Conservation (phyloP, 805 yeast species). For the Candida coquimbonensis region DNA sequence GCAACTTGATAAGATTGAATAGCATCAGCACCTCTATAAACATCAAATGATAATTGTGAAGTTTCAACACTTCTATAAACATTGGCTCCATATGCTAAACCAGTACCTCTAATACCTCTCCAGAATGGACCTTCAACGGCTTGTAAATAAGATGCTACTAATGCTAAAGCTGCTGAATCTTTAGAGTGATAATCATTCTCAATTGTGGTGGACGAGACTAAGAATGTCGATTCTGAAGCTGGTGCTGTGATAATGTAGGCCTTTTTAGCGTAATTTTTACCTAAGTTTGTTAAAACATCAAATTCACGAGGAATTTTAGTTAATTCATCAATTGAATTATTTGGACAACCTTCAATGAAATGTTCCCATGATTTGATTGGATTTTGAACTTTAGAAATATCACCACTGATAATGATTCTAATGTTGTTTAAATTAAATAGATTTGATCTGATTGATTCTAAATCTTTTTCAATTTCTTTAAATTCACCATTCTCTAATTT, state of each 20-base stretch:
- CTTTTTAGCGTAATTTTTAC: constrained; percentile 40
- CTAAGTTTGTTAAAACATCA: constrained; percentile 48
- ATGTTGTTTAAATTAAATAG: constrained; percentile 53
- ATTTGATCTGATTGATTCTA: constrained; percentile 43
- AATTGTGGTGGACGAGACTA: constrained; percentile 51
- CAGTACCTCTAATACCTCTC: constrained; percentile 93
- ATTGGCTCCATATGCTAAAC: constrained; percentile 85
- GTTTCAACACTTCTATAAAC: constrained; percentile 53
- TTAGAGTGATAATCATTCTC: constrained; percentile 47
- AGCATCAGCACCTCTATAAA: constrained; percentile 83
- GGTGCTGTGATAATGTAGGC: constrained; percentile 70
- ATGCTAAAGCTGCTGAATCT: constrained; percentile 63
- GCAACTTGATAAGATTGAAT: constrained; percentile 55
- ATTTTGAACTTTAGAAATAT: constrained; percentile 38
- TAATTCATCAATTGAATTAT: constrained; percentile 4
- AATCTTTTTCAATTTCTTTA: constrained; percentile 36
- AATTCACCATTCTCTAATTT: constrained; percentile 51
- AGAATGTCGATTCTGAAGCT: constrained; percentile 75
- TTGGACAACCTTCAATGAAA: constrained; percentile 21
- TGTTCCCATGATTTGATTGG: constrained; percentile 58
- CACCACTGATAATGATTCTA: constrained; percentile 68
- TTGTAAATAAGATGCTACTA: constrained; percentile 70
- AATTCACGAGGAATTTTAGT: constrained; percentile 46
- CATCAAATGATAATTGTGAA: constrained; percentile 57
- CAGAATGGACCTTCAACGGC: constrained; percentile 96